Evolutionary conservation across 805 yeast genomes (phyloP), one percentile per base, ranked within the genome.

Genomic region (Ogataea saltuana): DNA sequence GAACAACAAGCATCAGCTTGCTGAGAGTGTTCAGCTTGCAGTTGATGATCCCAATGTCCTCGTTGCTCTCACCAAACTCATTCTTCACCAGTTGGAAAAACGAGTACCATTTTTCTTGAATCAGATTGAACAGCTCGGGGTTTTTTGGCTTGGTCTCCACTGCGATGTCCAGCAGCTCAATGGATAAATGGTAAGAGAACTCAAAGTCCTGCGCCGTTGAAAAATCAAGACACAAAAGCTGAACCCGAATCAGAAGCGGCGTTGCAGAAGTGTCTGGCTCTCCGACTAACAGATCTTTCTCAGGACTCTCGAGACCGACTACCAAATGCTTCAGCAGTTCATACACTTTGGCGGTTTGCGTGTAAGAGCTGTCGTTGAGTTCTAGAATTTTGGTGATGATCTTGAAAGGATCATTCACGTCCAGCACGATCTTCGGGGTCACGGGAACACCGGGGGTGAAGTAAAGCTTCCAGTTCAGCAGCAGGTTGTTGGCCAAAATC

Each of bases 31-130:
- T 70, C 54, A 80, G 58, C 59, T 88, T 91, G 13, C 36, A 32
- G 3, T 53, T 29, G 4, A 57, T 7, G 11, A 44, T 25, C 11
- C 33, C 39, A 10, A 38, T 26, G 2, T 51, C 50, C 15, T 33
- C 44, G n/a, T 40, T 36, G 16, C 43, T 35, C 12, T 49, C 58
- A 5, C 35, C 37, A 52, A 68, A 56, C 11, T 60, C 64, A 39
- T 50, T 55, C 61, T 85, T 83, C 3, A 86, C 85, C 3, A 84
- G 81, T 53, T 87, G 95, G 54, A 81, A 83, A 48, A 84, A 78
- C 1, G 86, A 78, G 19, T 81, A 70, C 96, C 96, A 88, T 36
- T 70, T 64, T 13, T 65, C 65, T 41, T 51, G 55, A 10, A 63
- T 39, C 9, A 58, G 15, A 1, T 35, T 17, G 25, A 20, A 55